Conservation (phyloP, 2,329 filamentous ascomycete species). For the Pseudogymnoascus sp. region DNA sequence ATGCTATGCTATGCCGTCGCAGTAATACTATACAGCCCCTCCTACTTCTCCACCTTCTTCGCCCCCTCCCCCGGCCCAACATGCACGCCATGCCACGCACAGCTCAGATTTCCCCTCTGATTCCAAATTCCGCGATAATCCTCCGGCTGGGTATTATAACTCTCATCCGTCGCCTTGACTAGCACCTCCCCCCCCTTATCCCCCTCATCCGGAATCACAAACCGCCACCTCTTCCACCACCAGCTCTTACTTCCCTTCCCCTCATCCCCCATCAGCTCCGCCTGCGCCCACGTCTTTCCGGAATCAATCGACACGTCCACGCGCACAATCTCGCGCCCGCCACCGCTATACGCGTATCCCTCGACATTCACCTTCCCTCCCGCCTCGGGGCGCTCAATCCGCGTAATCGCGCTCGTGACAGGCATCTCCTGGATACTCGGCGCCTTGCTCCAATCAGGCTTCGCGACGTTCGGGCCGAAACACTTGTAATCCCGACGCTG, state of each 20-base stretch:
- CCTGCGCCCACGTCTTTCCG: slow-evolving; percentile 54
- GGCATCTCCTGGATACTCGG: slow-evolving; percentile 59
- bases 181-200: slow-evolving; percentile 42
- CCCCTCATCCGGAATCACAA: slow-evolving; percentile 24
- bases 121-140: slow-evolving; percentile 53
- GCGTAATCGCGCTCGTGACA: slow-evolving; percentile 56
- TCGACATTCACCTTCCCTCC: slow-evolving; percentile 28
- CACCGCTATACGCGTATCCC: slow-evolving; percentile 59
- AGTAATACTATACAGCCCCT: not conserved
- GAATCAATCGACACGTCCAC: slow-evolving; percentile 56
- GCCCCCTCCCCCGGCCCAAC: slow-evolving; percentile 7
- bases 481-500: slow-evolving; percentile 57
- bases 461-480: slow-evolving; percentile 54
- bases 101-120: slow-evolving; percentile 54
- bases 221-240: slow-evolving; percentile 59
- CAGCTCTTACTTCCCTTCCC: slow-evolving; percentile 42
- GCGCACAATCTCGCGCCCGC: slow-evolving; percentile 52
- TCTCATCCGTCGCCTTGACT: slow-evolving; percentile 58
- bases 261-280: slow-evolving; percentile 46
- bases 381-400: slow-evolving; percentile 2
- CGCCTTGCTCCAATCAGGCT: slow-evolving; percentile 53
- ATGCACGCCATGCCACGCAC: slow-evolving; percentile 54
- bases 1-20: not conserved
- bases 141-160: slow-evolving; percentile 59
- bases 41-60: slow-evolving; percentile 10